These are phyloP conservation scores for Elaeis oleifera DNA, from an alignment of 202 grass and related monocot species.

Conservation along the genomic window DNA sequence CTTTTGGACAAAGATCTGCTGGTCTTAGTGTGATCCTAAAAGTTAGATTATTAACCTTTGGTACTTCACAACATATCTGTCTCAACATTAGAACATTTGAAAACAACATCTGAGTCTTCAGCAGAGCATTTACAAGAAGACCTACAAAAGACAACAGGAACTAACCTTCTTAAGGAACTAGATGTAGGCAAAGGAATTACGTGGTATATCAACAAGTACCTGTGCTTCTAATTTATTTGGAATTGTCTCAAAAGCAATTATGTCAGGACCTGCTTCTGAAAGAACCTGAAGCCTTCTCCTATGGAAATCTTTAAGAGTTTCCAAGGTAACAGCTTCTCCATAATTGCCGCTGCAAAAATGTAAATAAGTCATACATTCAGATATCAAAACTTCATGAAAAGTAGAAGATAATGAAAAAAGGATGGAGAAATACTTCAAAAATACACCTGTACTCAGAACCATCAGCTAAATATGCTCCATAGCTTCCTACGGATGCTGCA, in stretches of 20 bases:
- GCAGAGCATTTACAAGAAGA: too few species aligned
- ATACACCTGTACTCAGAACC: constrained; percentile 44
- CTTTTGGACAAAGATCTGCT: too few species aligned
- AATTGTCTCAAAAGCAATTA: constrained; percentile 51
- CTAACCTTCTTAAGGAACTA: neutral
- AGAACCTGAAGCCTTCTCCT: constrained; percentile 47
- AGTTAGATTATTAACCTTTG: too few species aligned
- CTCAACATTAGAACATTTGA: too few species aligned
- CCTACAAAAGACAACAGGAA: too few species aligned
- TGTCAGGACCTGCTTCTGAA: constrained; percentile 36
- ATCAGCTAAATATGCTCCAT: constrained; percentile 50
- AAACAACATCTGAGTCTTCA: too few species aligned
- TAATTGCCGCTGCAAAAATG: constrained; percentile 34
- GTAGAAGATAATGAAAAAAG: neutral
- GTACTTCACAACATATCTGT: too few species aligned
- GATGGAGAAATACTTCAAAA: neutral
- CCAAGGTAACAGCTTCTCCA: constrained; percentile 34
- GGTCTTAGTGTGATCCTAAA: too few species aligned
- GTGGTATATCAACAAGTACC: constrained; percentile 9
- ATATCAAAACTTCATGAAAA: neutral
- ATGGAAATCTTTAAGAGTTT: constrained; percentile 48
- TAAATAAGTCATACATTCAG: constrained; percentile 6
- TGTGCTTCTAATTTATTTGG: constrained; percentile 45
- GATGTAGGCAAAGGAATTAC: neutral
- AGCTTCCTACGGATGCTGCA: constrained; percentile 44